Base-by-base conservation (phyloP, 2,329 filamentous ascomycete species). In the Mycogone perniciosa region DNA sequence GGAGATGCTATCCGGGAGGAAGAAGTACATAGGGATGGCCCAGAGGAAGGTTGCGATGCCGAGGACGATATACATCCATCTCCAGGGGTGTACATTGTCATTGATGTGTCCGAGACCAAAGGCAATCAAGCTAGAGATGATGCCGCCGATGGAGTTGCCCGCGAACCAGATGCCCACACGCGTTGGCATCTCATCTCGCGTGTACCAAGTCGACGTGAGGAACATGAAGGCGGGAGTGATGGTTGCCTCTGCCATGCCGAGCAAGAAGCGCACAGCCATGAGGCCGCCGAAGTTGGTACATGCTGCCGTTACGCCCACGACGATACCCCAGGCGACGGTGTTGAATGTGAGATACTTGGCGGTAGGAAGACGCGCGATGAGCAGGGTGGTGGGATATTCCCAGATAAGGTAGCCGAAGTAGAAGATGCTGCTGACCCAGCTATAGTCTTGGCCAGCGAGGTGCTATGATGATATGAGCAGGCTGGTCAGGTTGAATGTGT, bases 31-130 rank as follows among this genome's bases (percentile, higher is more conserved):
- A 1, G 72, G 66, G 3, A 79, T 66, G 0, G 71, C 72, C 73
- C 77, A 77, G 3, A 79, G 56, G 47, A 78, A 75, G 0, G 79
- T 82, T 0, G 64, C 59, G 0, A 70, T 51, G 1, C 80, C 79
- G 1, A 81, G 68, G 30, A 81, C 67, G 53, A 79, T 76, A 59
- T 79, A 82, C 73, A 83, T 77, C 74, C 75, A 80, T 46, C 73
- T 70, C 78, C 79, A 82, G 4, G 76, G 73, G 13, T 66, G 68
- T 11, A 81, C 59, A 9, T 61, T 52, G 44, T 72, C 65, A 11
- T 70, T 57, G 39, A 81, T 69, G 54, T 83, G 79, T 0, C 80
- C 80, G 6, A 82, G 66, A 2, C 73, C 79, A 52, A 78, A 84
- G 2, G 78, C 76, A 6, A 81, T 63, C 2, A 80, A 62, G 30